Evolutionary conservation across 257 asterid species (phyloP), one percentile per base, ranked within the genome.

Genomic region (Plectranthus barbatus): DNA sequence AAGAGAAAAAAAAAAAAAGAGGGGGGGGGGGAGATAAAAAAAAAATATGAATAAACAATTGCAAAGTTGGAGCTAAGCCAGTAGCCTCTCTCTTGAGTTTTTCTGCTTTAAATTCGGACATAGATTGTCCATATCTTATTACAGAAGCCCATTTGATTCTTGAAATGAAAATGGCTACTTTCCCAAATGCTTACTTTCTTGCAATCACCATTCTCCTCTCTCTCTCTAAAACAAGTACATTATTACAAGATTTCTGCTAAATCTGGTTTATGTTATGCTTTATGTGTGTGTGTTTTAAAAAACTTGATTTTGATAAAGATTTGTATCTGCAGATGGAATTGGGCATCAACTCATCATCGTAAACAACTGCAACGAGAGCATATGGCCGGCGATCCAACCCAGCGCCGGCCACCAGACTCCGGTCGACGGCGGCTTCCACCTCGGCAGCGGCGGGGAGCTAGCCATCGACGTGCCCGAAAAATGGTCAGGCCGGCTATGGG

Each of bases 401-500:
- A 49, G 93, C 3, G 86, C 94, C 0, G 99, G 97, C 33, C 86
- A 89, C 40, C 77, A 46, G 9, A 80, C 85, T 0, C 89, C 74
- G 0, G 72, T 56, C 36, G 84, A 82, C 2, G 99, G 99, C 0
- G 99, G 97, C 18, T 92, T 92, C 64, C 78, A 54, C 34, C 84
- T 92, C 11, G 67, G 20, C 24, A 76, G 84, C 21, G 88, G 87
- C 0, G 85, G 87, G 50, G 97, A 92, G 61, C 66, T 52, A 3
- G 83, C 82, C 46, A 39, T 92, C 0, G 86, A 89, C 0, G 80
- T 86, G 44, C 95, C 95, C 0, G 76, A 80, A 9, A 86, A 85
- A 53, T 92, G 98, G 98, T 89, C 98, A 0, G 99, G 99, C 20
- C 80, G 99, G 46, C 53, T 92, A 33, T 92, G 99, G 97, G 99